Evolutionary conservation across 805 yeast genomes (phyloP), one percentile per base, ranked within the genome.

Genomic region (Nakazawaea ambrosiae): DNA sequence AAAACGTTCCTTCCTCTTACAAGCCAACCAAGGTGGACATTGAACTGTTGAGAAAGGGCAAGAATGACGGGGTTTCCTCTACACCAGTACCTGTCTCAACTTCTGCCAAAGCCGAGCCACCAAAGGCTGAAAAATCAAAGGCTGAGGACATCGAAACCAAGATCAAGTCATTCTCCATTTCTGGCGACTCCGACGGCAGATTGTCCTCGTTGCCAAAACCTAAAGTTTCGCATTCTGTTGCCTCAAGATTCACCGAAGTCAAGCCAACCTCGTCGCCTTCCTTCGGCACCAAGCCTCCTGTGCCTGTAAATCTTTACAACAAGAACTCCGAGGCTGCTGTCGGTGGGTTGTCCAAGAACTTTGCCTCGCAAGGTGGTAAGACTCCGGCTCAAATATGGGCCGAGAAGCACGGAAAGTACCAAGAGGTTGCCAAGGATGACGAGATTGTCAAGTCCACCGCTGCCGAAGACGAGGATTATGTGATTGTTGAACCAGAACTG

Each of bases 311-410:
- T 9, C 15, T 33, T n/a, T 29, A 42, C 14, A 69, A 61, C 36
- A 60, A 62, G 17, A 67, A 67, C 20, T 68, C 71, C 42, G 59
- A 69, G 4, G 67, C 72, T 43, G 59, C 69, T 4, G 69, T 71
- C 32, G 76, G 78, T 37, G 90, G 86, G 27, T 61, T 77, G 34
- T 68, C 75, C 20, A 65, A 72, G 51, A 68, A 75, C 54, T 81
- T 73, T 55, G 92, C 74, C 44, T 63, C 80, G 37, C 73, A 73
- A 44, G 73, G 70, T 43, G 96, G 95, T 43, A 84, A 86, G 59
- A 83, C 95, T 6, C 96, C 97, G 18, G 96, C 96, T 20, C 96
- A 88, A 62, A 51, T 85, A 20, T 88, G 97, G 97, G 97, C 96
- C 18, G 96, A 83, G 55, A 83, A 80, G 63, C 77, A 81, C 53